Evolutionary conservation across 1,139 yeast genomes (phyloP).

Genomic region (Taiozyma onychis): DNA sequence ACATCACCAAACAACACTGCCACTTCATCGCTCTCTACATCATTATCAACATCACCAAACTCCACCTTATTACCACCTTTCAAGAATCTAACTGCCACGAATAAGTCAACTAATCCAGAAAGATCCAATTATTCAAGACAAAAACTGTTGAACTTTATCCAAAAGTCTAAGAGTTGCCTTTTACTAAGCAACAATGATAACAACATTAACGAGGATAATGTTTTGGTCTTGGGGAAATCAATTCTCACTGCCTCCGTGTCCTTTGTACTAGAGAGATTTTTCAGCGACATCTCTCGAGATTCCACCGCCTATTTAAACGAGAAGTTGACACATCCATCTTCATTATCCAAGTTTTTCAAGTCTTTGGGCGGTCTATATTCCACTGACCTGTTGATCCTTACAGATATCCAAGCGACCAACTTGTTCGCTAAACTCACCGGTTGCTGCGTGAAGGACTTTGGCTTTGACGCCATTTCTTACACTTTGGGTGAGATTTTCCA

Average conservation of each 20-base stretch:
- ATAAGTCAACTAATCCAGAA: not conserved
- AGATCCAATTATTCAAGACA: constrained; percentile 7
- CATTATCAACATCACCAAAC: constrained; percentile 11
- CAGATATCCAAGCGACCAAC: constrained; percentile 18
- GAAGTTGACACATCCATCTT: constrained; percentile 41
- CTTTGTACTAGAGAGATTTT: constrained; percentile 55
- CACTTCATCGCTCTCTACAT: constrained; percentile 5
- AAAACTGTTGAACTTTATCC: constrained; percentile 41
- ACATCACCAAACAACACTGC: constrained; percentile 5
- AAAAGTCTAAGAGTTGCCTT: constrained; percentile 60
- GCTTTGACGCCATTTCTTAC: constrained; percentile 59
- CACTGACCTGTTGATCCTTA: constrained; percentile 28
- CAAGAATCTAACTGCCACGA: constrained; percentile 5
- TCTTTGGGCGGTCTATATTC: constrained; percentile 40
- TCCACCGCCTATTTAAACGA: constrained; percentile 52
- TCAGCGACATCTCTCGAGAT: constrained; percentile 36
- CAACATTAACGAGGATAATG: constrained; percentile 28
- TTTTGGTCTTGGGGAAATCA: constrained; percentile 53
- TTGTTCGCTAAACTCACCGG: constrained; percentile 55
- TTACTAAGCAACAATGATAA: constrained; percentile 38
- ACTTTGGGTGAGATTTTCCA: constrained; percentile 66
- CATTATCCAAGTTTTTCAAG: constrained; percentile 44
- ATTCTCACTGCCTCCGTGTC: constrained; percentile 51
- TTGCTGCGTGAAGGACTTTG: constrained; percentile 71
- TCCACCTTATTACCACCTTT: constrained; percentile 17